Evolutionary conservation across 2,329 filamentous ascomycete species (phyloP).

Genomic region (Diaporthe helianthi): DNA sequence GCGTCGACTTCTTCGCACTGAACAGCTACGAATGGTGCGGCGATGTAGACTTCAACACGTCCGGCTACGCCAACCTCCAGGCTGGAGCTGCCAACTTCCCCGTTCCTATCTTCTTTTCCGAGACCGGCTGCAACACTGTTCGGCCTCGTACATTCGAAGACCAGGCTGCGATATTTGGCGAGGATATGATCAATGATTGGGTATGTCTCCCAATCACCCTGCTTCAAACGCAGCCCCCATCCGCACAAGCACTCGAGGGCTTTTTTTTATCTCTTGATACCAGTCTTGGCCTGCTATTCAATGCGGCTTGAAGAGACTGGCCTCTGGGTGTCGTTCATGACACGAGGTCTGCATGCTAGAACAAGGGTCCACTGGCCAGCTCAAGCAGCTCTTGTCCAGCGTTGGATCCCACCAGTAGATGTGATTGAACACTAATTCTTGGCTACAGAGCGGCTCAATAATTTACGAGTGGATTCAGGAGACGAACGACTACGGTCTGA

Average conservation of each 20-base stretch:
- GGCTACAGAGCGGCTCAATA: constrained; percentile 68
- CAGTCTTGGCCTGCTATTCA: no score
- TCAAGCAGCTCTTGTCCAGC: background rate
- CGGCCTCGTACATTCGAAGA: constrained; percentile 71
- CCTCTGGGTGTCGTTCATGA: background rate
- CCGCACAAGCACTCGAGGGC: background rate
- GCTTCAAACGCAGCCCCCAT: background rate
- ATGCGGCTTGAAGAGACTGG: background rate
- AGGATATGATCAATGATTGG: constrained; percentile 72
- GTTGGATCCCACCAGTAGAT: no score
- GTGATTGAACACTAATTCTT: background rate
- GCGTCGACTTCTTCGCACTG: constrained; percentile 82
- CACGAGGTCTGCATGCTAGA: background rate
- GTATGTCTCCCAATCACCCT: constrained; percentile 42
- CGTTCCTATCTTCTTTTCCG: constrained; percentile 89
- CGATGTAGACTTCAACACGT: constrained; percentile 59
- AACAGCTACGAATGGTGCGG: constrained; percentile 89
- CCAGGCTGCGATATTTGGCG: constrained; percentile 78
- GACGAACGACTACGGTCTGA: constrained; percentile 80
- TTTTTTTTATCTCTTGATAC: background rate
- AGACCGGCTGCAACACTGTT: constrained; percentile 80
- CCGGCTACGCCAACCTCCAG: constrained; percentile 76
- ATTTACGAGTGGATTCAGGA: constrained; percentile 93
- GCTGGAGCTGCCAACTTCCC: constrained; percentile 72
- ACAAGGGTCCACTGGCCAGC: background rate